These are phyloP conservation scores for Sporothrix euskadiensis DNA, from an alignment of 2,329 filamentous ascomycete genomes.

Conservation along the genomic window DNA sequence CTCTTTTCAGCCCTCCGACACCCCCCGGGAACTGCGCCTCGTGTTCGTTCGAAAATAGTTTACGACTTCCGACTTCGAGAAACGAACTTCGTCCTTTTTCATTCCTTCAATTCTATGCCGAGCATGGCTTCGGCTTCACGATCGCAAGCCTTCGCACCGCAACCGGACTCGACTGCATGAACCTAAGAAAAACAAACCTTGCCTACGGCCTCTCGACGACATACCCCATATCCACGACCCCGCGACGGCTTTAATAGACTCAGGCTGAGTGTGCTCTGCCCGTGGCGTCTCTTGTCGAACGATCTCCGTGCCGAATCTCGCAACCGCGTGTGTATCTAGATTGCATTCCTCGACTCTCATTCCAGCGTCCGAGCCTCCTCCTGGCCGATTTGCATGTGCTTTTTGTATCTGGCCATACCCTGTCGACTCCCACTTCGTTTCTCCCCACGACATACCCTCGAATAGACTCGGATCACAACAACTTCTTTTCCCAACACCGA, in stretches of 20 bases:
- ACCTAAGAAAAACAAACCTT: neutral
- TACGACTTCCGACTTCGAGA: neutral
- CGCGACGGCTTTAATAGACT: neutral
- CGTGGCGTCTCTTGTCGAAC: neutral
- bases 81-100: neutral
- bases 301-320: neutral
- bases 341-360: slow-evolving; percentile 14
- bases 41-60: neutral
- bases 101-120: neutral
- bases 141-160: neutral
- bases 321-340: neutral
- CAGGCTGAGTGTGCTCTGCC: neutral
- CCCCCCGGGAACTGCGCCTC: neutral
- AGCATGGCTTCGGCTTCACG: neutral
- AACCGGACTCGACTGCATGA: neutral
- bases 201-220: neutral
- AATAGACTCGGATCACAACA: neutral
- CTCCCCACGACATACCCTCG: neutral
- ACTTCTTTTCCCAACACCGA: neutral
- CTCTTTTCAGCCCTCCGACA: neutral
- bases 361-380: neutral
- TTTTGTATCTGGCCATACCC: neutral
- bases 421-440: neutral
- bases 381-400: neutral
- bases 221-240: neutral